Evolutionary conservation across 306 rosid species (phyloP), one percentile per base, ranked within the genome.

Genomic region (Herpetospermum pedunculosum): DNA sequence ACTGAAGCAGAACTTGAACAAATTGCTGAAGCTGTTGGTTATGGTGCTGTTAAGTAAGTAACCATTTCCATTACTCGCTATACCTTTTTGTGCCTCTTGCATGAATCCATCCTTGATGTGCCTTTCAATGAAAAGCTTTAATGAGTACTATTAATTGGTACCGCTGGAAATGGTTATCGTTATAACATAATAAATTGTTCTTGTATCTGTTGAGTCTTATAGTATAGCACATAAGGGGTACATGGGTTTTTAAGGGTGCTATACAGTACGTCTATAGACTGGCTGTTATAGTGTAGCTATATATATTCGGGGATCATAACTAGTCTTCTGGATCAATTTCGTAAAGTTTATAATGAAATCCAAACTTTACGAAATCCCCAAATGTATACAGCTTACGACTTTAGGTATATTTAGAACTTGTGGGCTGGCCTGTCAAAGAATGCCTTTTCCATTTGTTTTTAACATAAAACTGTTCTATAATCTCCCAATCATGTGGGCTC

Each of bases 41-140:
- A 91, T 26, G 92, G 99, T 68, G 97, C 97, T 75, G 96, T 95
- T 55, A 95, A 91, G 99, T 95, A 87, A 83, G 97, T 79, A 78
- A 25, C 70, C 80, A 62, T 25, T 70, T 64, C 83, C 68, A 32
- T n/a, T 8, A 44, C 23, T 4, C 29, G 29, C 34, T 72, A 26
- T 18, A 73, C 34, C 34, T 37, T 41, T 30, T 47, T 83, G 21
- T 49, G 29, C 6, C 38, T 18, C 43, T 57, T 32, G 76, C 60
- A 70, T 34, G 52, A 73, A 37, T 69, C 6, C 15, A 23, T 64
- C 6, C 44, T 32, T 8, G 44, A 60, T 34, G 44, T 37, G 18
- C 71, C 48, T 38, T 64, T 19, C 30, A 9, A 38, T 64, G 70
- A 35, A 57, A 28, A 35, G 47, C 70, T 35, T 34, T 18, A 30